These are phyloP conservation scores for Hsuehochloa calcarea DNA, from an alignment of 176 grass and related monocot genomes.

Conservation along the genomic window DNA sequence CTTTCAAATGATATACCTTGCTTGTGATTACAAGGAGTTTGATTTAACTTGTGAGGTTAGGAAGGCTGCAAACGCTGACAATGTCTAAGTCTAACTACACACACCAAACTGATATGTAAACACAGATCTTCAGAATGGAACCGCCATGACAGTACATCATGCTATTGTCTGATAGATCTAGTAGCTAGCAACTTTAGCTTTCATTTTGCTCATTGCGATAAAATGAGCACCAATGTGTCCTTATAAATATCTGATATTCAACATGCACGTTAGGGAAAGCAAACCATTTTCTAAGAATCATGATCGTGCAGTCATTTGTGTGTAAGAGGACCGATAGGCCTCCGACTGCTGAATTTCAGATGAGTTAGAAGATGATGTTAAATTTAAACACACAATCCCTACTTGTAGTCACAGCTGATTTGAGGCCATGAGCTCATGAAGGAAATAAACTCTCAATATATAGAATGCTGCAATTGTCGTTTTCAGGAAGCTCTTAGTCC, in stretches of 20 bases:
- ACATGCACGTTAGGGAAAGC: background rate
- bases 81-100: background rate
- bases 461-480: background rate
- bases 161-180: background rate
- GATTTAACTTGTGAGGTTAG: background rate
- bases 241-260: background rate
- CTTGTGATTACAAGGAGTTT: background rate
- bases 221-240: too few relatives aligned
- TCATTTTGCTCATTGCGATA: background rate
- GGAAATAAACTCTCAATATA: background rate
- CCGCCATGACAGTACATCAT: background rate
- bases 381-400: background rate
- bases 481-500: background rate
- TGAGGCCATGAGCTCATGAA: background rate
- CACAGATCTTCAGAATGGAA: background rate
- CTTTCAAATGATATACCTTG: background rate
- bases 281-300: background rate
- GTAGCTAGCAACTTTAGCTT: background rate
- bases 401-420: background rate
- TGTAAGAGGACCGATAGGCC: background rate
- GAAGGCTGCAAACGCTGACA: too few relatives aligned
- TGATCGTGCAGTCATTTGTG: background rate
- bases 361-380: background rate
- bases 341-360: background rate
- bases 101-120: background rate